These are phyloP conservation scores for Xylaria sp. DNA, from an alignment of 2,329 filamentous ascomycete genomes.

Conservation along the genomic window DNA sequence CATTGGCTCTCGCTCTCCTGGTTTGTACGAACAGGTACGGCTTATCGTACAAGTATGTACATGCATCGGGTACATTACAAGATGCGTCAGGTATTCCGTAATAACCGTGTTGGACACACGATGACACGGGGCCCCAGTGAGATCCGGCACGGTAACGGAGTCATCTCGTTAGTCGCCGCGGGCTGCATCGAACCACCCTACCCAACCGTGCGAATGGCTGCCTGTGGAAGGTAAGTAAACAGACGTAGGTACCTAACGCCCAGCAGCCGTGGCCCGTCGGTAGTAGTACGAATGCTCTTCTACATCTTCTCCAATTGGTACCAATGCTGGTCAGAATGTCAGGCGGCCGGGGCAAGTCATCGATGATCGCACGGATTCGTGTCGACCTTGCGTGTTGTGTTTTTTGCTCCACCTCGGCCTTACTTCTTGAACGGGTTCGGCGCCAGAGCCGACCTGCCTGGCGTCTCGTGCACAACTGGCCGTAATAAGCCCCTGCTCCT, in stretches of 20 bases:
- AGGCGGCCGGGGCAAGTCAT: background rate
- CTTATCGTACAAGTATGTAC: background rate
- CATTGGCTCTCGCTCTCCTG: background rate
- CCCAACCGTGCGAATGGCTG: background rate
- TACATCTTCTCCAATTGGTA: background rate
- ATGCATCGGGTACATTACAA: background rate
- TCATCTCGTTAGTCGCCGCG: slow-evolving; percentile 14
- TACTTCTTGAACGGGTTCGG: background rate
- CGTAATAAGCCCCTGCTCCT: too few relatives aligned
- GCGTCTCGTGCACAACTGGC: too few relatives aligned
- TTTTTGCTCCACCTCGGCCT: too few relatives aligned
- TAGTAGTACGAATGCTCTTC: too few relatives aligned
- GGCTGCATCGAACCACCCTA: background rate
- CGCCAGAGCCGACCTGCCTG: background rate
- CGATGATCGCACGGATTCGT: background rate
- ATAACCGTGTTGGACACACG: slow-evolving; percentile 5
- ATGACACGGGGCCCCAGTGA: slow-evolving; percentile 9
- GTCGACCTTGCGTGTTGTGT: background rate
- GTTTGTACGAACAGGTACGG: background rate
- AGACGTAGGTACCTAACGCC: too few relatives aligned
- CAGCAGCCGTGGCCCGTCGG: too few relatives aligned
- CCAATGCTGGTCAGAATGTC: background rate
- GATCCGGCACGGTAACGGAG: slow-evolving; percentile 9
- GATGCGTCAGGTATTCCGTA: too few relatives aligned
- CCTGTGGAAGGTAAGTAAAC: too few relatives aligned